Conservation (phyloP, 257 asterid genomes). For the Euphrasia confusa region DNA sequence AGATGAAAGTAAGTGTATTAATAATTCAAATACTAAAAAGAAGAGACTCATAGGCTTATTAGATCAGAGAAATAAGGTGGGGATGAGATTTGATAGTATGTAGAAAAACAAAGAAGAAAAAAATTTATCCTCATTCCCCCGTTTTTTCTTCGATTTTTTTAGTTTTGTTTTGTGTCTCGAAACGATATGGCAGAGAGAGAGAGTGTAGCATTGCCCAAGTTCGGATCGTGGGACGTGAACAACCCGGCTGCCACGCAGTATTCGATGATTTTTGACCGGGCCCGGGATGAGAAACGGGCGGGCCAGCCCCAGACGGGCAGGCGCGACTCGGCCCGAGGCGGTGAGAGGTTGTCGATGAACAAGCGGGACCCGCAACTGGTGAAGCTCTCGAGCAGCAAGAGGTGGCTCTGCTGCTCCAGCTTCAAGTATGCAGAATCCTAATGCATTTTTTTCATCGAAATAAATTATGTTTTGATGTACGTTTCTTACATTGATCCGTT, state of each 20-base stretch:
- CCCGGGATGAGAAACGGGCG: constrained; percentile 36
- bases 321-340: constrained; percentile 27
- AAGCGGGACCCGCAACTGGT: constrained; percentile 11
- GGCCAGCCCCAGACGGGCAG: neutral
- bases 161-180: neutral
- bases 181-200: constrained; percentile 31
- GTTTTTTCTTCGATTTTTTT: neutral
- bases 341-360: constrained; percentile 15
- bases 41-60: constrained; percentile 12
- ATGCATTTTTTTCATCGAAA: constrained; percentile 8
- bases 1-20: constrained; percentile 5
- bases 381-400: constrained; percentile 24
- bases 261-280: constrained; percentile 44
- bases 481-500: neutral
- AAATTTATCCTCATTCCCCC: neutral
- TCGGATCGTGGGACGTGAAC: constrained; percentile 52
- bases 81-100: constrained; percentile 12
- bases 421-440: constrained; percentile 30
- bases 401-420: constrained; percentile 46
- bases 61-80: constrained; percentile 12
- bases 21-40: constrained; percentile 7
- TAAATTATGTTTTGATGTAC: constrained; percentile 17
- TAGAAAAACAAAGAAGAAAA: neutral
- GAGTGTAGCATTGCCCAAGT: constrained; percentile 38
- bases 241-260: constrained; percentile 42